Percentiles rank a stretch among this genome's conserved stretches.
Evolutionary conservation across 73 alveolate genomes (phyloP).

Genomic region (Diophrys appendiculata): DNA sequence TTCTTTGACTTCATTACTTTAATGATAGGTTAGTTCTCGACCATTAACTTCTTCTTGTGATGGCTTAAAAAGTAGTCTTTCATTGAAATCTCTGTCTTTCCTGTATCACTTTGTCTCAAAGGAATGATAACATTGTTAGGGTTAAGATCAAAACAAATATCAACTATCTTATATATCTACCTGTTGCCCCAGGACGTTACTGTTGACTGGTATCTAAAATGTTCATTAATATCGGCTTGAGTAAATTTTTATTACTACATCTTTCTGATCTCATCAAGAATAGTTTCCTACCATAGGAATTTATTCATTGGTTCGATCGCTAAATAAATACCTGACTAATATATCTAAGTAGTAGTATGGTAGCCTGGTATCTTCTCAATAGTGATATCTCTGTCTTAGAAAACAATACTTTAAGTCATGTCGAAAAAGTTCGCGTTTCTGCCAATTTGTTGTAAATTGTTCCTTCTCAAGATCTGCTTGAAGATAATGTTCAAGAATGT

Average conservation of each 20-base stretch:
- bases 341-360: slow-evolving; percentile 25
- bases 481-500: not conserved
- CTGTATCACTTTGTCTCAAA: not conserved
- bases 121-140: slow-evolving; percentile 16
- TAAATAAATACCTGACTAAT: slow-evolving; percentile 20
- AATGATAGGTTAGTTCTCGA: slow-evolving; percentile 12
- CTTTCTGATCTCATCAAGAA: slow-evolving; percentile 18
- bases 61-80: slow-evolving; percentile 31
- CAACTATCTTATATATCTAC: slow-evolving; percentile 31
- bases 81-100: slow-evolving; percentile 12
- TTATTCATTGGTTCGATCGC: slow-evolving; percentile 33
- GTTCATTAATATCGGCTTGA: slow-evolving; percentile 8
- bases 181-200: slow-evolving; percentile 44
- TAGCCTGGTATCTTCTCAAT: slow-evolving; percentile 18
- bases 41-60: slow-evolving; percentile 19
- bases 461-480: not conserved
- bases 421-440: not conserved
- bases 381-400: not conserved
- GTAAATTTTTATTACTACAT: slow-evolving; percentile 10
- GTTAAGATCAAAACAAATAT: slow-evolving; percentile 21
- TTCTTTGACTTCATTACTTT: slow-evolving; percentile 22
- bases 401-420: not conserved
- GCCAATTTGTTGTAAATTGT: slow-evolving; percentile 2
- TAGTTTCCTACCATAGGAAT: slow-evolving; percentile 19
- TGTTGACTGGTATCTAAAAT: slow-evolving; percentile 25